These are phyloP conservation scores for Pseudopediastrum boryanum DNA, from an alignment of 139 green algal species.

Conservation along the genomic window DNA sequence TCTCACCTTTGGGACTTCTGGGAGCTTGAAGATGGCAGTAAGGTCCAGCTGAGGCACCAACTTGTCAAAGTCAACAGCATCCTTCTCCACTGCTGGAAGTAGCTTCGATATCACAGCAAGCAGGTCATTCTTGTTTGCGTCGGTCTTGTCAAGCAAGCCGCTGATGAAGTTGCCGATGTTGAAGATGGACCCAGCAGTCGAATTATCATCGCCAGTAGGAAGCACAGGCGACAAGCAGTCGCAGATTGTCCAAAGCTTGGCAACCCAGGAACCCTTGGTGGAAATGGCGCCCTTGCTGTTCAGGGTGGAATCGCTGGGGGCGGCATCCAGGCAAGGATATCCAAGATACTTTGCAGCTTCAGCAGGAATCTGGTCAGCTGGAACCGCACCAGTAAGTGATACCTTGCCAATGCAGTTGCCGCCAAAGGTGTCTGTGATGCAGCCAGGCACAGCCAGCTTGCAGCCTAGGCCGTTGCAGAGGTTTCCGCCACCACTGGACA, in stretches of 20 bases:
- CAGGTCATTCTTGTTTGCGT: too few species aligned
- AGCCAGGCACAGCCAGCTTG: conserved; percentile 27
- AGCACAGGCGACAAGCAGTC: too few species aligned
- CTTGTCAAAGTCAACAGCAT: too few species aligned
- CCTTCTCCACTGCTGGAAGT: too few species aligned
- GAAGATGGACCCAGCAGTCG: too few species aligned
- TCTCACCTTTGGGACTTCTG: too few species aligned
- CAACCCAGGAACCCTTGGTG: conserved; percentile 13
- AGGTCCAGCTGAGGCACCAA: too few species aligned
- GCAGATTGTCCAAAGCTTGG: conserved; percentile 37
- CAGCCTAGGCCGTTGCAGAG: conserved; percentile 30
- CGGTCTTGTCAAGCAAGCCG: too few species aligned
- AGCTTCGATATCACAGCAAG: too few species aligned
- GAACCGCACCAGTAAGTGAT: neutral
- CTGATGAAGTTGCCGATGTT: too few species aligned
- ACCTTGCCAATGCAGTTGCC: conserved; percentile 38
- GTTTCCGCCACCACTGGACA: conserved; percentile 15
- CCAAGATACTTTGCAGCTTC: conserved; percentile 6
- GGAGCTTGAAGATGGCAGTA: too few species aligned
- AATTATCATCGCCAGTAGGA: too few species aligned
- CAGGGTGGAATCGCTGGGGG: conserved; percentile 21
- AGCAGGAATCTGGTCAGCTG: neutral
- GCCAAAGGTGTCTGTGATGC: conserved; percentile 29
- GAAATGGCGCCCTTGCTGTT: conserved; percentile 2
- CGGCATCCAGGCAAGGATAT: conserved; percentile 28